A percentile compares a stretch with the other conserved stretches of the same genome.
phyloP scores from a whole-genome alignment of 2,329 filamentous ascomycete genomes.

The Xylogone sp. region DNA sequence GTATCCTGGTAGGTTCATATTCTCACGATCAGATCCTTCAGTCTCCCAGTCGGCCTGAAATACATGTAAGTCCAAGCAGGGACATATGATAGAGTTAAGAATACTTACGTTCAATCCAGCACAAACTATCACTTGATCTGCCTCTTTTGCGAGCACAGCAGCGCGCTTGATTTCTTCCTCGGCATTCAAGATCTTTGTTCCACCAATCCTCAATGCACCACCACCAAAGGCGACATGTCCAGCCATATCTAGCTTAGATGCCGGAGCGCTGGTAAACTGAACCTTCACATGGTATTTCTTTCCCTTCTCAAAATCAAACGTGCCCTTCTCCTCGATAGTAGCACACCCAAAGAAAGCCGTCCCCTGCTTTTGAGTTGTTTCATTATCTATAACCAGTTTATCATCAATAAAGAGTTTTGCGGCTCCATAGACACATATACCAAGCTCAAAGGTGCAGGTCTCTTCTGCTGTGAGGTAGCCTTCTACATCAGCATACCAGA shows the following conservation, averaged over 20 bases:
- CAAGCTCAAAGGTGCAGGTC: slow-evolving; percentile 28
- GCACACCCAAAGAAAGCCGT: slow-evolving; percentile 29
- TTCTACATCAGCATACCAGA: slow-evolving; percentile 38
- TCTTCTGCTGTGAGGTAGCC: slow-evolving; percentile 26
- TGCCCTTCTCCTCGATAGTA: slow-evolving; percentile 29
- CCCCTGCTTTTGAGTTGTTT: slow-evolving; percentile 27
- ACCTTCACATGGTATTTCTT: slow-evolving; percentile 27
- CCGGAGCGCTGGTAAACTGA: slow-evolving; percentile 53
- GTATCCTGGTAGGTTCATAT: slow-evolving; percentile 71
- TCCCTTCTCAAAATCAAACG: slow-evolving; percentile 23
- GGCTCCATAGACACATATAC: slow-evolving; percentile 28
- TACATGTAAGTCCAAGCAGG: neutral
- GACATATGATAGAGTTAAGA: neutral
- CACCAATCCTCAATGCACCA: slow-evolving; percentile 61
- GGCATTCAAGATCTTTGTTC: slow-evolving; percentile 53
- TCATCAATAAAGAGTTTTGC: slow-evolving; percentile 33
- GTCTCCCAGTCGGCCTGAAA: slow-evolving; percentile 67
- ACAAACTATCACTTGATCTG: slow-evolving; percentile 75
- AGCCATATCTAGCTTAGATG: slow-evolving; percentile 49
- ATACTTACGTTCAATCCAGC: slow-evolving; percentile 62
- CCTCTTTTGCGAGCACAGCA: slow-evolving; percentile 61
- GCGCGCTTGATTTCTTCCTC: slow-evolving; percentile 61
- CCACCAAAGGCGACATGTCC: slow-evolving; percentile 47
- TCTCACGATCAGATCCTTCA: slow-evolving; percentile 73
- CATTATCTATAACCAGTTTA: slow-evolving; percentile 31